Base-by-base conservation (phyloP, 306 rosid species). In the Luffa acutangula region DNA sequence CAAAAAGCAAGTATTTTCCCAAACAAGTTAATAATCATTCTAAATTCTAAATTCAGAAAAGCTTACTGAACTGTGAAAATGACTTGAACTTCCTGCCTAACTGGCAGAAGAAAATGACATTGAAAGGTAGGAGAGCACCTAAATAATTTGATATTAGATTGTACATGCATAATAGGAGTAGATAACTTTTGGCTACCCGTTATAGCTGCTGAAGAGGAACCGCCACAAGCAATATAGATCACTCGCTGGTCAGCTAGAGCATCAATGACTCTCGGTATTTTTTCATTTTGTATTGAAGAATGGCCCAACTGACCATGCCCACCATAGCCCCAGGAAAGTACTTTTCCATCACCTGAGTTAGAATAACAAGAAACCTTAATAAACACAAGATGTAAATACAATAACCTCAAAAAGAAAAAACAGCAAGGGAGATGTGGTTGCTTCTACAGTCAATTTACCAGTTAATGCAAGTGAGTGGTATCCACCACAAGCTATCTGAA, bases 251-350 rank as follows among this genome's bases (percentile, higher is more conserved):
- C 76, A 65, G 85, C 81, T 82, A 95, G 83, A 81, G 93, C 93
- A 86, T 88, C 90, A 54, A 95, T 80, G 52, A 78, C 82, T n/a
- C 85, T 62, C 59, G 97, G 97, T 83, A 87, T 77, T 85, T 84
- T 91, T 85, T 91, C 85, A 90, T 72, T 91, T 52, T 89, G 85
- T 41, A 90, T 17, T 52, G 91, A 87, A 71, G 89, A 96, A 85
- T 92, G 92, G 36, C 99, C 99, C 87, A 95, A 85, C 81, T 95
- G 98, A 76, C 98, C 97, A 77, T 89, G 97, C 65, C 90, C 92
- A 75, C 98, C 98, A 85, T 95, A 91, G 57, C 98, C 98, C 97
- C 98, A 95, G 5, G 98, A 95, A 79, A 92, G 88, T 79, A 92
- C 97, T 85, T 90, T 91, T 4, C 98, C 98, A 53, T 90, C 97